A percentile compares a stretch with the other conserved stretches of the same genome.
Evolutionary conservation across 805 yeast genomes (phyloP).

Genomic region (Zygotorulaspora sp.): DNA sequence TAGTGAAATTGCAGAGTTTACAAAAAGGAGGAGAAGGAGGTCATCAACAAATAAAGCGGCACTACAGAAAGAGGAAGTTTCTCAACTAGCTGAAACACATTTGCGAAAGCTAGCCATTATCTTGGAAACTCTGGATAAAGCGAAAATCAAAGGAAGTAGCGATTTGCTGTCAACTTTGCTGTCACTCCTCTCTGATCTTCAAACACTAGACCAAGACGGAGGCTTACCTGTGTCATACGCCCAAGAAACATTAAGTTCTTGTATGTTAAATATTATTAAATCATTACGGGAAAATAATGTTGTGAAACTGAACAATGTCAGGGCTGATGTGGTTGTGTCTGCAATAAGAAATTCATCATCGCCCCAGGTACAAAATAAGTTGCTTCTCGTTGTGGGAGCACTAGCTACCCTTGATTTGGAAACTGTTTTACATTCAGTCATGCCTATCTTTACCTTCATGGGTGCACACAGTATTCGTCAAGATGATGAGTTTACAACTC

Average conservation of each 20-base stretch:
- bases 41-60: constrained; percentile 74
- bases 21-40: constrained; percentile 74
- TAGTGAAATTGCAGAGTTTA: constrained; percentile 39
- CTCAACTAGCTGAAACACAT: constrained; percentile 71
- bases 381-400: constrained; percentile 78
- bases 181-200: constrained; percentile 65
- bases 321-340: constrained; percentile 88
- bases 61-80: constrained; percentile 63
- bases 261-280: constrained; percentile 68
- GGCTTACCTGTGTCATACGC: constrained; percentile 86
- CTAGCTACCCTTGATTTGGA: constrained; percentile 88
- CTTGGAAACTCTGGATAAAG: constrained; percentile 69
- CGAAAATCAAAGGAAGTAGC: constrained; percentile 35
- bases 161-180: constrained; percentile 50
- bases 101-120: constrained; percentile 71
- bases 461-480: constrained; percentile 96
- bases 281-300: constrained; percentile 42
- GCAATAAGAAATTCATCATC: constrained; percentile 84
- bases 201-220: constrained; percentile 85
- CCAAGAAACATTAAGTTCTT: constrained; percentile 83
- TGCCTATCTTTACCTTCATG: constrained; percentile 99
- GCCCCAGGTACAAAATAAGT: constrained; percentile 91
- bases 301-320: constrained; percentile 59
- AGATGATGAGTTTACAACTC: constrained; percentile 91
- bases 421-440: constrained; percentile 86